Evolutionary conservation across 2,329 filamentous ascomycete genomes (phyloP).

Genomic region (Phialemoniopsis sp.): DNA sequence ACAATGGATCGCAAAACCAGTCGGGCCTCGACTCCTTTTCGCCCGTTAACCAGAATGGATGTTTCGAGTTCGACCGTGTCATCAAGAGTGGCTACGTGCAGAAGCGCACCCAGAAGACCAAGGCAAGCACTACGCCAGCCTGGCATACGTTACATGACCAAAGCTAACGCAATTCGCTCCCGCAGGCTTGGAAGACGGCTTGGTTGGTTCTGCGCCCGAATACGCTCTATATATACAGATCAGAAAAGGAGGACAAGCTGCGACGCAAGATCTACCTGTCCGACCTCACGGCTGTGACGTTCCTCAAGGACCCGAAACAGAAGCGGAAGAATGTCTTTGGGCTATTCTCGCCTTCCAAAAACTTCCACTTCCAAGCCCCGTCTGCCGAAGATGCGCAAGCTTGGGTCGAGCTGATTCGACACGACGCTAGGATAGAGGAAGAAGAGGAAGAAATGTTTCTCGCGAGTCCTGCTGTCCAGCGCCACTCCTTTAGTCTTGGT

Average conservation of each 20-base stretch:
- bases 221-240: constrained; percentile 87
- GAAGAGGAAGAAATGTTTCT: constrained; percentile 82
- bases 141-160: too few relatives aligned
- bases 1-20: constrained; percentile 23
- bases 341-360: constrained; percentile 84
- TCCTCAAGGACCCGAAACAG: constrained; percentile 84
- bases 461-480: constrained; percentile 57
- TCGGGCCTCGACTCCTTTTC: constrained; percentile 65
- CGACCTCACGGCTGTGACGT: constrained; percentile 86
- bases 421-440: constrained; percentile 78
- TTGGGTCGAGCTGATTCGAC: constrained; percentile 81
- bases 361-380: constrained; percentile 82
- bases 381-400: constrained; percentile 72
- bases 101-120: constrained; percentile 90
- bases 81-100: constrained; percentile 83
- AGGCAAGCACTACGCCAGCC: constrained; percentile 49
- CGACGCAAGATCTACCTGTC: constrained; percentile 83
- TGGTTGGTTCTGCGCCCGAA: constrained; percentile 90
- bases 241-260: constrained; percentile 83
- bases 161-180: neutral
- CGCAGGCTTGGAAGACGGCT: constrained; percentile 81
- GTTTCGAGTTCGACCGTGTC: constrained; percentile 92
- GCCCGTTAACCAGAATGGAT: constrained; percentile 89
- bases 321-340: constrained; percentile 86
- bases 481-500: constrained; percentile 33